These are phyloP conservation scores for Chondrus crispus DNA, from an alignment of 23 red algal genomes.

Conservation along the genomic window DNA sequence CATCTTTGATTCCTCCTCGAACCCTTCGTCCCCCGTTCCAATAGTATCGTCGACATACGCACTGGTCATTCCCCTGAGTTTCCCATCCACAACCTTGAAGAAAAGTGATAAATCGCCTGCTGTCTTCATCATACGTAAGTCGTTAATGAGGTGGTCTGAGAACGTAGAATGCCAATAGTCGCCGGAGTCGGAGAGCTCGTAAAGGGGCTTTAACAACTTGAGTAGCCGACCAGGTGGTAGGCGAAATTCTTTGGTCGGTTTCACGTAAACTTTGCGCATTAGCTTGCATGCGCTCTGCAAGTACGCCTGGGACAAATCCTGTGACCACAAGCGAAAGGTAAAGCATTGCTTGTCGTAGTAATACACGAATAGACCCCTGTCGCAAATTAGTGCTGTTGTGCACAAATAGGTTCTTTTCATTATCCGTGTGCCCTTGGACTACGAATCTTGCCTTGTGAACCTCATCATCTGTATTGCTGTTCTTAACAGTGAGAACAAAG, in stretches of 20 bases:
- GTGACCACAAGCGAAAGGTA: too few relatives aligned
- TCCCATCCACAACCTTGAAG: neutral
- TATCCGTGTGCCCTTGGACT: neutral
- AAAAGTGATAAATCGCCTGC: neutral
- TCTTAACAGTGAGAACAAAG: neutral
- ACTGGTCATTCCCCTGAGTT: neutral
- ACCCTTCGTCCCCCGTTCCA: neutral
- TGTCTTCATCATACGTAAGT: neutral
- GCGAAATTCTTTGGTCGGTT: too few relatives aligned
- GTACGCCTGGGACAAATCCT: too few relatives aligned
- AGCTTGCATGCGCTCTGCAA: too few relatives aligned
- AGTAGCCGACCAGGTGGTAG: too few relatives aligned
- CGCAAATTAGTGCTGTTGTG: neutral
- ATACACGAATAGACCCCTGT: neutral
- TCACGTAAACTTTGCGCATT: too few relatives aligned
- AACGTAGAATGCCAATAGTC: too few relatives aligned
- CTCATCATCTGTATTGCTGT: neutral
- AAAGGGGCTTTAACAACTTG: too few relatives aligned
- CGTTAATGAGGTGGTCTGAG: neutral
- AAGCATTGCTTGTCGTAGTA: too few relatives aligned
- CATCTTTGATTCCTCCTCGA: neutral
- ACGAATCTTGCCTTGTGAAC: neutral
- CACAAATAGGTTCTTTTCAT: neutral
- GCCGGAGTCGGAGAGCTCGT: too few relatives aligned
- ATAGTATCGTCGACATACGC: conserved; percentile 16